Evolutionary conservation across 2,329 filamentous ascomycete species (phyloP), one percentile per base, ranked within the genome.

Genomic region (Teratosphaeria epicoccoides): DNA sequence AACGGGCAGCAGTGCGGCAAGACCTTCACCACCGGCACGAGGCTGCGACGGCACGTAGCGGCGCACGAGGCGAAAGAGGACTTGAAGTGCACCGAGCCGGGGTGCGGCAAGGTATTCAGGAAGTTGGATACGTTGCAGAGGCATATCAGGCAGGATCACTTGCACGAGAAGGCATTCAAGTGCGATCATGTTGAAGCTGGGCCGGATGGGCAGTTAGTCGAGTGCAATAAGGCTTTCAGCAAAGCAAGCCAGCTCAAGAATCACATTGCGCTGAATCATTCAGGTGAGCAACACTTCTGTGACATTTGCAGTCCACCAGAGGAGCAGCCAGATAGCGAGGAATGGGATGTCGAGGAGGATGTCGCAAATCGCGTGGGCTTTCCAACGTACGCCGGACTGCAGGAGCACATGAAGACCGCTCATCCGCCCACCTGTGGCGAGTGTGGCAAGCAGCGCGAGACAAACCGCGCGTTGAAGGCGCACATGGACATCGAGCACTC

Each of bases 71-170:
- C 84, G 49, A 80, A 84, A 59, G 84, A 93, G 64, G 59, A 66
- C 40, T 63, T 59, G n/a, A 62, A 53, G 7, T 67, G 65, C 43
- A 54, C 50, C n/a, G 61, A 63, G 60, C 75, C 81, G 10, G 85
- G 77, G 2, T 96, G 91, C 65, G 82, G 76, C 46, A 93, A 93
- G 73, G 82, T 81, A 20, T 97, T 96, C 68, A 81, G 91, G 55
- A 96, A 95, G 69, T 85, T 88, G 65, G 83, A 88, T 58, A 94
- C 89, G 0, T 76, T 96, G 14, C 82, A 90, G 65, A 83, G 86
- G 49, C 91, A 97, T 66, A 80, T 95, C 56, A 81, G 84, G 50
- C 80, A 81, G 9, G 84, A 83, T 11, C 91, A 97, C 67, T 72
- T 91, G 37, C 75, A 83, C 24, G 70, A 84, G 53, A 81, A 84